phyloP scores from a whole-genome alignment of 2,329 filamentous ascomycete genomes.

The Fusarium falciforme region DNA sequence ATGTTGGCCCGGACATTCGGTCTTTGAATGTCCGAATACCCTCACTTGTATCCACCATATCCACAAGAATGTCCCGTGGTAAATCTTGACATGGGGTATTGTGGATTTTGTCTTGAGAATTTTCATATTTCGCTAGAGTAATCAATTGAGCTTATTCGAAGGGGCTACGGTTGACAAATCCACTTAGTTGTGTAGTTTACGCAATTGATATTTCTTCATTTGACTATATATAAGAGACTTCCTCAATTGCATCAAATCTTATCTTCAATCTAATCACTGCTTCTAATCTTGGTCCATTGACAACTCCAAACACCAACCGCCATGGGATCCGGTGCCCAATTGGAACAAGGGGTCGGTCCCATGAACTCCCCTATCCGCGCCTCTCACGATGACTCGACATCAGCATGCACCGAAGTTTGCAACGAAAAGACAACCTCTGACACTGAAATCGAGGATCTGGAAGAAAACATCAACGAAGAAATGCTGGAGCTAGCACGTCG shows the following conservation, averaged over 20 bases:
- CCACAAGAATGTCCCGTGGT: slow-evolving; percentile 12
- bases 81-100: slow-evolving; percentile 5
- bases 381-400: slow-evolving; percentile 13
- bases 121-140: not conserved
- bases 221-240: not conserved
- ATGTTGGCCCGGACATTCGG: slow-evolving; percentile 23
- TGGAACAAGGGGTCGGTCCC: slow-evolving; percentile 5
- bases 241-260: not conserved
- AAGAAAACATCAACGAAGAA: slow-evolving; percentile 26
- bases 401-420: slow-evolving; percentile 30
- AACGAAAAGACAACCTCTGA: slow-evolving; percentile 28
- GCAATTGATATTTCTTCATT: not conserved
- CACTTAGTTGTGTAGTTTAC: not conserved
- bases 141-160: not conserved
- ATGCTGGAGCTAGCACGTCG: slow-evolving; percentile 45
- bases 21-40: slow-evolving; percentile 35
- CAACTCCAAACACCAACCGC: not conserved
- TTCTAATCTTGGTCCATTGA: not conserved
- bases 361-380: not conserved
- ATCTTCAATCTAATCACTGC: not conserved
- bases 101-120: slow-evolving; percentile 1
- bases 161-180: not conserved
- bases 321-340: slow-evolving; percentile 25
- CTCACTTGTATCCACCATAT: slow-evolving; percentile 28
- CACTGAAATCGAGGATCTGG: not conserved